Conservation (phyloP, 106 monocot species). For the Dioscorea alata region DNA sequence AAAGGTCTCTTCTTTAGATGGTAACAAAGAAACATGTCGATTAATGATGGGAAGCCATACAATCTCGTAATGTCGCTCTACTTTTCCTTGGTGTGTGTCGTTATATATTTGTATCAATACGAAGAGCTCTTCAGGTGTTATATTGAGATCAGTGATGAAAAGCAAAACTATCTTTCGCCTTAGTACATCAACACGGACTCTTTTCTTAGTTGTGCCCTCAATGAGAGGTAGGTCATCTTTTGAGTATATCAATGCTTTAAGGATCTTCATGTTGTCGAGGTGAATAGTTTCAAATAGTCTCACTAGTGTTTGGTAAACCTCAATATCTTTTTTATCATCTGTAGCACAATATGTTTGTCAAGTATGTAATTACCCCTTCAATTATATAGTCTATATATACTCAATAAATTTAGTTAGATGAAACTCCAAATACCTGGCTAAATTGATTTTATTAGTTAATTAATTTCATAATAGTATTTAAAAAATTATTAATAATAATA, state of each 20-base stretch:
- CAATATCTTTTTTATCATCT: constrained; percentile 61
- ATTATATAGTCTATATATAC: too few species aligned
- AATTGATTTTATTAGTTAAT: too few species aligned
- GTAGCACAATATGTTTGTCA: neutral
- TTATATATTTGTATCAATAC: constrained; percentile 64
- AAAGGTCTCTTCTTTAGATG: constrained; percentile 33
- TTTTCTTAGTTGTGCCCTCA: constrained; percentile 52
- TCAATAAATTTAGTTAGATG: too few species aligned
- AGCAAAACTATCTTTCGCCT: constrained; percentile 74
- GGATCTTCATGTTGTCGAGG: constrained; percentile 82
- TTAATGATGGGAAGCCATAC: constrained; percentile 75
- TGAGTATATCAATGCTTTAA: constrained; percentile 47
- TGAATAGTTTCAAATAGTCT: constrained; percentile 56
- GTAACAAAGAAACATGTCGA: constrained; percentile 36
- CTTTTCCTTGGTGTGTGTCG: constrained; percentile 48
- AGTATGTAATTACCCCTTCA: too few species aligned
- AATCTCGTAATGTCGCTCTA: constrained; percentile 65
- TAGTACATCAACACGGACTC: constrained; percentile 47
- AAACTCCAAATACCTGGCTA: too few species aligned
- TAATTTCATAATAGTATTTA: too few species aligned
- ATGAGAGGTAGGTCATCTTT: constrained; percentile 64
- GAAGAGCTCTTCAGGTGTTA: constrained; percentile 66
- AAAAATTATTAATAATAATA: too few species aligned
- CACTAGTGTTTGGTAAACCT: constrained; percentile 52
- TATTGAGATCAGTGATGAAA: constrained; percentile 59